Evolutionary conservation across 345 rosid species (phyloP).

Genomic region (Chamaenerion angustifolium): DNA sequence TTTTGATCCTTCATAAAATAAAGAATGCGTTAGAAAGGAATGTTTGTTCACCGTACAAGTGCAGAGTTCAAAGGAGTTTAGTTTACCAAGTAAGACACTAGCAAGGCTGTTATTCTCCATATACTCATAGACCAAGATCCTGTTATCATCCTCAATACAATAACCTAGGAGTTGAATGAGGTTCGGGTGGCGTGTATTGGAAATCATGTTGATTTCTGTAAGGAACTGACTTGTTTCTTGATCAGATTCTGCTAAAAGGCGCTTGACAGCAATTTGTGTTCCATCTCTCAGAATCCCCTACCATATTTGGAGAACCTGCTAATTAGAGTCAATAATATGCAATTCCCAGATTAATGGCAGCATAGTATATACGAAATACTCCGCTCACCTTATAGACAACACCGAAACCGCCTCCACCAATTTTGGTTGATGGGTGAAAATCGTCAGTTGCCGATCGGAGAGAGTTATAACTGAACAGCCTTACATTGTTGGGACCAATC

Average conservation of each 20-base stretch:
- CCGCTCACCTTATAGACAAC: conserved; percentile 70
- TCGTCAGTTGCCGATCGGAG: conserved; percentile 58
- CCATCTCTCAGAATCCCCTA: conserved; percentile 55
- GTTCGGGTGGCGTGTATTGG: conserved; percentile 42
- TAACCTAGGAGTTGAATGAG: conserved; percentile 61
- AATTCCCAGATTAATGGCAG: not conserved
- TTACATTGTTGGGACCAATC: conserved; percentile 50
- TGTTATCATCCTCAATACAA: conserved; percentile 36
- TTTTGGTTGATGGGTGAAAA: conserved; percentile 22
- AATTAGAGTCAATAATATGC: not conserved
- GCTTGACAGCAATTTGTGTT: conserved; percentile 42
- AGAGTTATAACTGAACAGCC: conserved; percentile 57
- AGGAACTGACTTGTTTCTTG: conserved; percentile 49
- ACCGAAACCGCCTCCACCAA: conserved; percentile 63
- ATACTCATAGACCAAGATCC: conserved; percentile 50
- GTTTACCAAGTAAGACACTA: conserved; percentile 36
- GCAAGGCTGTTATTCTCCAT: conserved; percentile 66
- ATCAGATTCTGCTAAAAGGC: conserved; percentile 46
- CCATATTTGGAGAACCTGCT: conserved; percentile 1
- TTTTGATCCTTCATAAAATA: conserved; percentile 31
- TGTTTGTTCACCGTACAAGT: too few relatives aligned
- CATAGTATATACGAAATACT: not conserved
- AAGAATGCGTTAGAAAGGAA: not conserved
- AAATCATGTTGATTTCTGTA: conserved; percentile 46
- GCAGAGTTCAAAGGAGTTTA: not conserved